Evolutionary conservation across 306 rosid species (phyloP).

Genomic region (Boehmeria nivea): DNA sequence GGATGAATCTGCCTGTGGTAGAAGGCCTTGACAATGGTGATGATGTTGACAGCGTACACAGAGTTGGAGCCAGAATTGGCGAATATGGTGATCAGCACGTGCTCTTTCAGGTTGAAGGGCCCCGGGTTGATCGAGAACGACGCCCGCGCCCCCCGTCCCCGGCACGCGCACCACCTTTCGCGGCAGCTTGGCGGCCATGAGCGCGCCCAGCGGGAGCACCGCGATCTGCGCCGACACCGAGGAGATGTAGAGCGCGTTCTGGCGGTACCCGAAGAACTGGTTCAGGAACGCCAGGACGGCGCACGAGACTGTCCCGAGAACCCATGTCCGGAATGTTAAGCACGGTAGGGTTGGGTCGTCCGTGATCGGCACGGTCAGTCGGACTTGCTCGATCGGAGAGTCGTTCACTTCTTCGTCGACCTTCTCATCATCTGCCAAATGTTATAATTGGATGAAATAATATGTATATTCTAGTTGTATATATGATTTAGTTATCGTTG

Average conservation of each 20-base stretch:
- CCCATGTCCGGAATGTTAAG: conserved; percentile 83
- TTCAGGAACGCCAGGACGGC: conserved; percentile 62
- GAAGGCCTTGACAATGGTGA: conserved; percentile 79
- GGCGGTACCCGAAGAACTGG: conserved; percentile 62
- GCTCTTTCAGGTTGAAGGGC: conserved; percentile 74
- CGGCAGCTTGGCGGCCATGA: conserved; percentile 82
- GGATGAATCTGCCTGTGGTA: conserved; percentile 55
- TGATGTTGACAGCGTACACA: conserved; percentile 66
- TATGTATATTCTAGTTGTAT: no score
- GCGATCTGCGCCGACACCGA: conserved; percentile 72
- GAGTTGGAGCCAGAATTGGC: conserved; percentile 64
- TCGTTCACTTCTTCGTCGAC: conserved; percentile 48
- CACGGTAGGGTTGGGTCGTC: conserved; percentile 64
- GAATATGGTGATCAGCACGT: conserved; percentile 72
- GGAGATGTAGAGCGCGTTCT: conserved; percentile 41
- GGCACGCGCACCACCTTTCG: conserved; percentile 26
- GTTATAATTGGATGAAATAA: no score
- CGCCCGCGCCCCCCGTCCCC: conserved; percentile 45
- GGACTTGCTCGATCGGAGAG: conserved; percentile 75
- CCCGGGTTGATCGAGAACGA: conserved; percentile 71
- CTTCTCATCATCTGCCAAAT: no score
- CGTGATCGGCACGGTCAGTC: conserved; percentile 59
- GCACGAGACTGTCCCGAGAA: conserved; percentile 61
- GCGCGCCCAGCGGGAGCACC: conserved; percentile 64
- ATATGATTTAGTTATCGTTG: no score